phyloP scores from a whole-genome alignment of 768 basidiomycete species.

The Lactifluus subvellereus region DNA sequence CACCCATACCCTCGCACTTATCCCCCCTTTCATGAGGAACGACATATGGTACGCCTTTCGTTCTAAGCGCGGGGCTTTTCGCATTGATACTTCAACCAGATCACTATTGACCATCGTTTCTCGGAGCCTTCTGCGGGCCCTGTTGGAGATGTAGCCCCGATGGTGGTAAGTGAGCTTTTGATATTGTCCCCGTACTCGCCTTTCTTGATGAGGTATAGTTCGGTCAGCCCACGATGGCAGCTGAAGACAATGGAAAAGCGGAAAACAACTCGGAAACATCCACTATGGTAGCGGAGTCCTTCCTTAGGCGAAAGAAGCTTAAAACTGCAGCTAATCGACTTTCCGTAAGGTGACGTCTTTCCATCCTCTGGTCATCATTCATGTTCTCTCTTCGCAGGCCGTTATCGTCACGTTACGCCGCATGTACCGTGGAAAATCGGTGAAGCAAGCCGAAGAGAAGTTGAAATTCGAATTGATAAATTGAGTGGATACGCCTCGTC shows the following conservation, averaged over 20 bases:
- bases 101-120: conserved; percentile 11
- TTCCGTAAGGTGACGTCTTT: conserved; percentile 4
- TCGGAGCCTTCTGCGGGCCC: neutral
- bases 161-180: neutral
- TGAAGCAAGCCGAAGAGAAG: conserved; percentile 17
- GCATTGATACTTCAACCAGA: neutral
- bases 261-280: conserved; percentile 11
- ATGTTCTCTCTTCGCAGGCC: conserved; percentile 6
- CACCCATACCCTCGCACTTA: conserved; percentile 16
- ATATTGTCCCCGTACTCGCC: neutral
- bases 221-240: neutral
- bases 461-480: conserved; percentile 16
- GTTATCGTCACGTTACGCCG: conserved; percentile 14
- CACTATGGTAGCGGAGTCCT: conserved; percentile 3
- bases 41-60: conserved; percentile 3
- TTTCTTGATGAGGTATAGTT: neutral
- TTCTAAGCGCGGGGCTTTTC: neutral
- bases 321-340: conserved; percentile 13
- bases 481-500: conserved; percentile 1
- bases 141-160: neutral
- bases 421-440: conserved; percentile 12
- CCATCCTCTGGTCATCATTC: neutral
- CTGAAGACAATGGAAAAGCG: conserved; percentile 3
- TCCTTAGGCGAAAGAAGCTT: conserved; percentile 12
- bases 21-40: conserved; percentile 4